Percentiles rank a stretch among this genome's conserved stretches.
Evolutionary conservation across 208 protist species (phyloP).

Genomic region (Leptomonas pyrrhocoris): DNA sequence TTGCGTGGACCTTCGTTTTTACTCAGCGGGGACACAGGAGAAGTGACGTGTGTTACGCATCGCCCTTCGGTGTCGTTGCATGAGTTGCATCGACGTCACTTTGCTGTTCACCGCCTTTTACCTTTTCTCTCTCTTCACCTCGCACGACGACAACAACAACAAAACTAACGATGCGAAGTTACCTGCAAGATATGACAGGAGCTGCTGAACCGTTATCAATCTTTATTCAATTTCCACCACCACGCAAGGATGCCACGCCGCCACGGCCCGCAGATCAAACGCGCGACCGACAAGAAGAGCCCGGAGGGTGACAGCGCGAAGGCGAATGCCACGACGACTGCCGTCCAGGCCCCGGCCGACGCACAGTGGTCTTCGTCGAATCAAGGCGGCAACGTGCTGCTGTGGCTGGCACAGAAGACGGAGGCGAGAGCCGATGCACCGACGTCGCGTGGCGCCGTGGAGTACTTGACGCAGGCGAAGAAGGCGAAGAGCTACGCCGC

Average conservation of each 20-base stretch:
- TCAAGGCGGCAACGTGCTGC: slow-evolving; percentile 61
- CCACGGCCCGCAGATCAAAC: slow-evolving; percentile 33
- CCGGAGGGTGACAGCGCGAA: slow-evolving; percentile 12
- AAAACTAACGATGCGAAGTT: not conserved
- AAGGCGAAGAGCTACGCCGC: slow-evolving; percentile 25
- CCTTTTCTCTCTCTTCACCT: no score
- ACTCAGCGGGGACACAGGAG: no score
- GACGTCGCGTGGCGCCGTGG: slow-evolving; percentile 46
- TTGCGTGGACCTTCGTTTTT: no score
- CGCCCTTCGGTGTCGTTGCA: no score
- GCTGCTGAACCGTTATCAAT: not conserved
- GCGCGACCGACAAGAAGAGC: slow-evolving; percentile 22
- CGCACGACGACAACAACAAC: no score
- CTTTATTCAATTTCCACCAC: not conserved
- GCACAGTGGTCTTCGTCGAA: slow-evolving; percentile 34
- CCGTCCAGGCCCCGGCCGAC: slow-evolving; percentile 9
- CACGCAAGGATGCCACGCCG: slow-evolving; percentile 13
- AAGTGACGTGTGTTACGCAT: no score
- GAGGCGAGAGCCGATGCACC: slow-evolving; percentile 15
- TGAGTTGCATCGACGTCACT: no score
- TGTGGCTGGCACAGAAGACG: slow-evolving; percentile 69
- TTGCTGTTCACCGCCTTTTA: no score
- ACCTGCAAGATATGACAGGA: not conserved
- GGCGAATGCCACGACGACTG: not conserved
- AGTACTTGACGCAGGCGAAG: slow-evolving; percentile 71